Base-by-base conservation (phyloP, 2,329 filamentous ascomycete genomes). In the Domatiomyces globalis region DNA sequence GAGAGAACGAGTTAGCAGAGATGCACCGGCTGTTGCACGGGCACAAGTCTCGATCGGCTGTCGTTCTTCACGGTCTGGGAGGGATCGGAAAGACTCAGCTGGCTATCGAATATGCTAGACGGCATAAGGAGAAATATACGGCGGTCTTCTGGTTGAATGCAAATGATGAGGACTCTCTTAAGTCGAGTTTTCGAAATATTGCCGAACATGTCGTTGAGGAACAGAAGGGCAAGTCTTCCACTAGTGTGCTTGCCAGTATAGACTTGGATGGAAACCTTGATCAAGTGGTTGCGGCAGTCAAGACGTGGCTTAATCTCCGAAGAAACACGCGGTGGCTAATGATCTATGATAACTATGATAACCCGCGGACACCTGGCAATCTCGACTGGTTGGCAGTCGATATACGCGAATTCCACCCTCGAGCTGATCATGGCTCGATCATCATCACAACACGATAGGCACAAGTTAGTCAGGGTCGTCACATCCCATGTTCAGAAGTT, bases 1-100 rank as follows among this genome's bases (percentile, higher is more conserved):
- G 58, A 54, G 54, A 59, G 51, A 51, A 53, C 46, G 56, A 60
- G 52, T 51, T 60, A 9, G 50, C 48, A 22, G 53, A 58, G 43
- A 59, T 60, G 50, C 49, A 57, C 51, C 42, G 54, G 20, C 27
- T 58, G 33, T 56, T 60, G 50, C 29, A 55, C 33, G 15, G n/a
- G 5, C 20, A 49, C 17, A 17, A 17, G 12, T 19, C 43, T 9
- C 49, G 49, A 43, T 22, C 27, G 43, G 18, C 43, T 18, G 33
- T 57, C 8, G 60, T 69, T 27, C 55, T 73, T 5, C 62, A 71
- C 46, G 69, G 70, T n/a, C 59, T 71, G 2, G 69, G 70, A 15
- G 70, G 70, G 3, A 71, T 73, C 25, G 70, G 68, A 25, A 74
- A 74, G 61, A 73, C 70, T n/a, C 66, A 73, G 55, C 61, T 72